Conservation (phyloP, 2,329 filamentous ascomycete species). For the Lasiodiplodia hormozganensis region DNA sequence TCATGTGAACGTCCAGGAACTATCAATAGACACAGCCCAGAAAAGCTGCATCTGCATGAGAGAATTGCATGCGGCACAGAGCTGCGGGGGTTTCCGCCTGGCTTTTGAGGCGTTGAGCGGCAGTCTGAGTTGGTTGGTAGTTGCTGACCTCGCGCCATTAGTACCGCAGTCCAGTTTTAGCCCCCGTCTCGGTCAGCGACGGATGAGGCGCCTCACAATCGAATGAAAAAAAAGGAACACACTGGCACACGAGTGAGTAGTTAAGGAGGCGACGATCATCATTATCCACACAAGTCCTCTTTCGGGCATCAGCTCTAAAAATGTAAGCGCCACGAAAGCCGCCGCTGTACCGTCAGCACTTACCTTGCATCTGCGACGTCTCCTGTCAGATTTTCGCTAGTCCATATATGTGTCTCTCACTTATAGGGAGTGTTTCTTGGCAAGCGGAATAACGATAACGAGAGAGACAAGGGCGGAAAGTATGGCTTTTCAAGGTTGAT, state of each 20-base stretch:
- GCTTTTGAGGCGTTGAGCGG: too few relatives aligned
- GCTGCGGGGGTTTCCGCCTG: not conserved
- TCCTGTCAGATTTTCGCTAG: not conserved
- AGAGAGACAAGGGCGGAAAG: not conserved
- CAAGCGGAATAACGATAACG: not conserved
- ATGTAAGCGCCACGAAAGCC: not conserved
- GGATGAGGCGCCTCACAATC: not conserved
- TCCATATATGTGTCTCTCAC: not conserved
- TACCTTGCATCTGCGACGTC: not conserved
- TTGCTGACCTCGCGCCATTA: not conserved
- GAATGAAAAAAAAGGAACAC: not conserved
- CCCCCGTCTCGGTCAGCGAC: not conserved
- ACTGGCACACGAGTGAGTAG: not conserved
- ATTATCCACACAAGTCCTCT: not conserved
- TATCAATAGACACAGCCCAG: not conserved
- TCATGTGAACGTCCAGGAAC: not conserved
- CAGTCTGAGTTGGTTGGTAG: not conserved
- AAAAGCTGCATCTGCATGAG: not conserved
- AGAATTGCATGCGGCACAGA: not conserved
- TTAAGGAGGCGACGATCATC: not conserved
- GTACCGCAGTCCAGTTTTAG: not conserved
- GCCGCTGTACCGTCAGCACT: not conserved
- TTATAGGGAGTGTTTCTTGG: not conserved
- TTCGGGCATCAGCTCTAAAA: not conserved
- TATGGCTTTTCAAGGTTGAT: not conserved